phyloP scores from a whole-genome alignment of 2,329 filamentous ascomycete genomes.

The Geosmithia putterillii region DNA sequence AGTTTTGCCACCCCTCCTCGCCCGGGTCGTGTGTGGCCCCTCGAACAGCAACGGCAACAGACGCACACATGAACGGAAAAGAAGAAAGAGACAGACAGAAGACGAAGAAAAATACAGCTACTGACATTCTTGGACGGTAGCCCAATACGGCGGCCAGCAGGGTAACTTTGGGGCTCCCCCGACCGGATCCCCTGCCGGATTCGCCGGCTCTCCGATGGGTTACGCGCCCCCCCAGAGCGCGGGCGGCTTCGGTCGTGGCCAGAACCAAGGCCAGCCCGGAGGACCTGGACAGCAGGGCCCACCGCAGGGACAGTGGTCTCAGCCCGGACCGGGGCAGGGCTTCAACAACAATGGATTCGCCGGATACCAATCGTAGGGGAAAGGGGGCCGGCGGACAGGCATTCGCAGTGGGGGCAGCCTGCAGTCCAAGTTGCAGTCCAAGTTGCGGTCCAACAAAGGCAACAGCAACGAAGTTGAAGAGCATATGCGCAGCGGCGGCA shows the following conservation, averaged over 20 bases:
- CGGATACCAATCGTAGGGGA: conserved; percentile 46
- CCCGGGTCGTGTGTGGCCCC: neutral
- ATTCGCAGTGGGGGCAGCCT: neutral
- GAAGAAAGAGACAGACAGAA: conserved; percentile 11
- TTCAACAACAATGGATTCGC: conserved; percentile 49
- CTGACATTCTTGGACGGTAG: conserved; percentile 10
- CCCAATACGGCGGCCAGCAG: conserved; percentile 52
- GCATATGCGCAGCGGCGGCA: too few species aligned
- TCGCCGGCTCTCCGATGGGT: conserved; percentile 56
- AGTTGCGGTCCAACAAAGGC: too few species aligned
- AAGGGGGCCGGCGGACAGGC: conserved; percentile 1
- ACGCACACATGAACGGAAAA: too few species aligned
- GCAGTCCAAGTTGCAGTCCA: too few species aligned
- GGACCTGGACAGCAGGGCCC: conserved; percentile 30
- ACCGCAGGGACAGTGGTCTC: conserved; percentile 13
- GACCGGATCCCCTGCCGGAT: conserved; percentile 48
- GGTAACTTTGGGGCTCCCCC: conserved; percentile 52
- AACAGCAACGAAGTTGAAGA: too few species aligned
- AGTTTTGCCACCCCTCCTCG: conserved; percentile 16
- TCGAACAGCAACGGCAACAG: too few species aligned
- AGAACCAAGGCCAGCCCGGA: conserved; percentile 43
- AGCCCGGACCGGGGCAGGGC: conserved; percentile 39
- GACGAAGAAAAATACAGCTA: neutral
- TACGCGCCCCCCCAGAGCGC: conserved; percentile 64
- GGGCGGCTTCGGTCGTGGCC: conserved; percentile 74